phyloP scores from a whole-genome alignment of 192 early-diverging fungal genomes.

The Backusella sp. region DNA sequence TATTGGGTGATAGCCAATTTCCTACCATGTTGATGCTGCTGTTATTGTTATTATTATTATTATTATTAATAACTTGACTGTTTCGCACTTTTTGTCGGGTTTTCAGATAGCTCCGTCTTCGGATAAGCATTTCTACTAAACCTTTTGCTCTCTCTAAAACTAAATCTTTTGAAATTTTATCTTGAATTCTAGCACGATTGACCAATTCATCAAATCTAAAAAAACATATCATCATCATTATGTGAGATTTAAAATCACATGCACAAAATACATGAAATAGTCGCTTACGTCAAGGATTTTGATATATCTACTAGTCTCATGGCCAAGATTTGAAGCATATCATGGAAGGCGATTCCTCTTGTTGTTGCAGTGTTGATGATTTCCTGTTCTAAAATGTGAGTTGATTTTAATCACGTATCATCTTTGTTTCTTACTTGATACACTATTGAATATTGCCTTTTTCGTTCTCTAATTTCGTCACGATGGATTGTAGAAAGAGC shows the following conservation, averaged over 20 bases:
- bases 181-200: conserved; percentile 6
- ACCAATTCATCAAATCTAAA: conserved; percentile 24
- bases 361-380: not conserved
- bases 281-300: conserved; percentile 22
- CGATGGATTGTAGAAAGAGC: conserved; percentile 20
- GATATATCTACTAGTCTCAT: conserved; percentile 23
- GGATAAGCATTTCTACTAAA: conserved; percentile 13
- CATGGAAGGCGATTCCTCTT: conserved; percentile 18
- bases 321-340: conserved; percentile 15
- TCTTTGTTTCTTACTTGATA: conserved; percentile 19
- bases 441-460: conserved; percentile 10
- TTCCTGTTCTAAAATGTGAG: not conserved
- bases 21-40: not conserved
- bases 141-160: conserved; percentile 9
- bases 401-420: not conserved
- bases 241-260: not conserved
- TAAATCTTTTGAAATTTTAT: conserved; percentile 9
- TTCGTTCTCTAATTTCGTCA: not conserved
- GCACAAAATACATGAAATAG: not conserved
- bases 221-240: no score
- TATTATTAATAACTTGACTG: not conserved
- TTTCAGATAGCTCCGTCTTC: conserved; percentile 13
- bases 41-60: no score
- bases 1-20: not conserved
- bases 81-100: not conserved